Evolutionary conservation across 371 early-diverging fungal genomes (phyloP).

Genomic region (Fennellomyces sp.): DNA sequence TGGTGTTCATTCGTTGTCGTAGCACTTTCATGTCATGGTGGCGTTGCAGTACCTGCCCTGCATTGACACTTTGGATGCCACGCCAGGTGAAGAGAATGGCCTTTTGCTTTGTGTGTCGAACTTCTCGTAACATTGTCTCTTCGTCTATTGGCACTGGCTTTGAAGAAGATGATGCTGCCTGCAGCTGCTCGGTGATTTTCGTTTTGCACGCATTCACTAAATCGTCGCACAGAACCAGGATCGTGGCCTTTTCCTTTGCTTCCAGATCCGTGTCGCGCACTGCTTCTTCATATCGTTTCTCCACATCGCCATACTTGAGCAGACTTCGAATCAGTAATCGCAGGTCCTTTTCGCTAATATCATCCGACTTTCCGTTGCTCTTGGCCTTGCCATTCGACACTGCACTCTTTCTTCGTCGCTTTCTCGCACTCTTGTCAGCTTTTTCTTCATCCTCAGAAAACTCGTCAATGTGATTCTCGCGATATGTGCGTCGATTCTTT

Average conservation of each 20-base stretch:
- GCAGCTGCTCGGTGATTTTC: conserved; percentile 61
- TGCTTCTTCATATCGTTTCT: conserved; percentile 76
- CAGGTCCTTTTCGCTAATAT: conserved; percentile 77
- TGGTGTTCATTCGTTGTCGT: conserved; percentile 29
- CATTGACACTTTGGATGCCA: conserved; percentile 84
- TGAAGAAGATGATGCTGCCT: conserved; percentile 25
- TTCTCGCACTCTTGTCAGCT: conserved; percentile 17
- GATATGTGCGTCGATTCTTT: conserved; percentile 40
- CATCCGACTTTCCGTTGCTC: conserved; percentile 31
- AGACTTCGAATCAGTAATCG: conserved; percentile 80
- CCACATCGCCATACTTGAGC: conserved; percentile 82
- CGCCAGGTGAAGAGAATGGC: conserved; percentile 79
- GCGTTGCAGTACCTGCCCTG: conserved; percentile 73
- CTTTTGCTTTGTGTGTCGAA: conserved; percentile 71
- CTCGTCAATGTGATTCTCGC: conserved; percentile 25
- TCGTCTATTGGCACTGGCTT: conserved; percentile 28
- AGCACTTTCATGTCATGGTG: conserved; percentile 56
- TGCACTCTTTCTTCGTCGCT: conserved; percentile 3
- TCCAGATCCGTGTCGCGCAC: conserved; percentile 79
- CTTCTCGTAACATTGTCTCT: conserved; percentile 49
- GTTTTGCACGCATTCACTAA: conserved; percentile 75
- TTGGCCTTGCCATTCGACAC: neutral
- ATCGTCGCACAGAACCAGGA: conserved; percentile 60
- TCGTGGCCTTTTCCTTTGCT: conserved; percentile 65
- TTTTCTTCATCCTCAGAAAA: conserved; percentile 28